A percentile compares a stretch with the other conserved stretches of the same genome.
These are phyloP conservation scores for Amanita brunnescens DNA, from an alignment of 768 basidiomycete genomes.

Conservation along the genomic window DNA sequence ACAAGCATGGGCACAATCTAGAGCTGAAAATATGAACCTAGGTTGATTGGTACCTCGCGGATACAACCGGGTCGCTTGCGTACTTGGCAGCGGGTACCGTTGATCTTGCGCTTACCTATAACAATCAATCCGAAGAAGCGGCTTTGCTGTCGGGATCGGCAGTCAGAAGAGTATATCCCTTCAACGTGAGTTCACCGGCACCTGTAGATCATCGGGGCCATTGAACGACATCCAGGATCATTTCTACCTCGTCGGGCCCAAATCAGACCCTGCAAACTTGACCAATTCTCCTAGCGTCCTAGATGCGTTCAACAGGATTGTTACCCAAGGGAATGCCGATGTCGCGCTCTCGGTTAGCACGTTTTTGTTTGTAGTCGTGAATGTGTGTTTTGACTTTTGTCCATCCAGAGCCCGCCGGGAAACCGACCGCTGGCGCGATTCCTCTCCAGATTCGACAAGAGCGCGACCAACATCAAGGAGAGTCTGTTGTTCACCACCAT, in stretches of 20 bases:
- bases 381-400: not conserved
- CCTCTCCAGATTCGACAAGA: constrained; percentile 49
- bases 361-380: constrained; percentile 2
- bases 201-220: not conserved
- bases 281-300: constrained; percentile 23
- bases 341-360: constrained; percentile 33
- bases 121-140: constrained; percentile 39
- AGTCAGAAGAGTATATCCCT: constrained; percentile 30
- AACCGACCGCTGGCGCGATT: constrained; percentile 34
- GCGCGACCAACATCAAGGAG: constrained; percentile 53
- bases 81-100: constrained; percentile 32
- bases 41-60: constrained; percentile 51
- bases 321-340: constrained; percentile 34
- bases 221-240: constrained; percentile 30
- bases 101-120: constrained; percentile 46
- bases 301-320: constrained; percentile 40
- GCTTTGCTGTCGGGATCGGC: constrained; percentile 23
- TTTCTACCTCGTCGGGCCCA: constrained; percentile 42
- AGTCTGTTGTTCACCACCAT: constrained; percentile 38
- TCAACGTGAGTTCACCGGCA: constrained; percentile 26
- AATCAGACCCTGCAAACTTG: constrained; percentile 36
- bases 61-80: constrained; percentile 42
- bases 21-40: constrained; percentile 12
- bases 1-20: not conserved
- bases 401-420: constrained; percentile 18